Percentiles rank a stretch among this genome's conserved stretches.
These are phyloP conservation scores for Inosperma sp. DNA, from an alignment of 768 basidiomycete species.

Conservation along the genomic window DNA sequence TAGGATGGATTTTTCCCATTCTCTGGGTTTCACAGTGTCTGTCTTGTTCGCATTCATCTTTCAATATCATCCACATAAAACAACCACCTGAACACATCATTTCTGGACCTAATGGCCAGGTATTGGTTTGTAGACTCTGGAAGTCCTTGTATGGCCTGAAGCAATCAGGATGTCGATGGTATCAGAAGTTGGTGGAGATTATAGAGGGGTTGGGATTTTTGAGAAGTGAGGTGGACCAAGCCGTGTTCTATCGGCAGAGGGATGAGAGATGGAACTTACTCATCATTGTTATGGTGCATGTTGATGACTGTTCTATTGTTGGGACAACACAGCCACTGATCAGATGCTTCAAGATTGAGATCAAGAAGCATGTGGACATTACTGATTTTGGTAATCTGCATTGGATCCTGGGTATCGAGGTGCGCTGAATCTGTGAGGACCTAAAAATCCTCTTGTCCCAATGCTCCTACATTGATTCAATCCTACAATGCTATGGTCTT, in stretches of 20 bases:
- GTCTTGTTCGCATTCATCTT: too few species aligned
- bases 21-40: too few species aligned
- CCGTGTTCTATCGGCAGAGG: constrained; percentile 13
- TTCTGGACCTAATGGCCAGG: neutral
- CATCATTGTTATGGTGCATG: constrained; percentile 24
- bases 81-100: constrained; percentile 32
- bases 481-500: constrained; percentile 19
- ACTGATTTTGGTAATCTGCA: constrained; percentile 21
- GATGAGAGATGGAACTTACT: neutral
- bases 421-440: constrained; percentile 16
- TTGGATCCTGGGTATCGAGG: constrained; percentile 29
- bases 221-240: constrained; percentile 14
- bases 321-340: constrained; percentile 15
- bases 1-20: too few species aligned
- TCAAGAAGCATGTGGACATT: too few species aligned
- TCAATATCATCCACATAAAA: constrained; percentile 44
- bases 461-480: constrained; percentile 25
- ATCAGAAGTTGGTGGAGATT: constrained; percentile 14
- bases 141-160: constrained; percentile 24
- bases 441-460: constrained; percentile 19
- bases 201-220: constrained; percentile 13
- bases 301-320: too few species aligned
- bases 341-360: too few species aligned
- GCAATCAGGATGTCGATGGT: constrained; percentile 13
- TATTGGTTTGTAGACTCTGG: constrained; percentile 22